Percentiles rank a stretch among this genome's conserved stretches.
Conservation (phyloP, 2,329 filamentous ascomycete species). For the Colletotrichum sp. region DNA sequence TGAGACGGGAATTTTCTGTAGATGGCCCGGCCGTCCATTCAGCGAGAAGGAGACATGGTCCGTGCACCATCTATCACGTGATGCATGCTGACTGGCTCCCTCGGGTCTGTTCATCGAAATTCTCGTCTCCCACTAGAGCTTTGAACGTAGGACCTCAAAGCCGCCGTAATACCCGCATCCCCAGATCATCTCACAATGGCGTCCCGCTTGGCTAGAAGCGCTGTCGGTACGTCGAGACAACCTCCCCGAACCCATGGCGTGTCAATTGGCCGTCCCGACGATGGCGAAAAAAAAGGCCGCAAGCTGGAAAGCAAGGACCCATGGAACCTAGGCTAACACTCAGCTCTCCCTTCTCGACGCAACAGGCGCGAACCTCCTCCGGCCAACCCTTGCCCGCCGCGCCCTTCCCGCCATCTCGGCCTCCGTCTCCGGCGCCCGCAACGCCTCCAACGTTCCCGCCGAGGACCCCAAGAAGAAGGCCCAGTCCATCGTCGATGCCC, state of each 20-base stretch:
- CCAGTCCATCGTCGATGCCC: slow-evolving; percentile 89
- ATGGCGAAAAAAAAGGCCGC: not conserved
- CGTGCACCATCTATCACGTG: slow-evolving; percentile 38
- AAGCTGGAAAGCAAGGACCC: not conserved
- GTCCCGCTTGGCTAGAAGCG: slow-evolving; percentile 95
- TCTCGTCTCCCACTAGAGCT: slow-evolving; percentile 52
- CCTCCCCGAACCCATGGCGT: slow-evolving; percentile 23
- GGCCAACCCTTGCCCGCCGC: slow-evolving; percentile 79
- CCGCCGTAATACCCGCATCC: slow-evolving; percentile 52
- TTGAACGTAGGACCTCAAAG: slow-evolving; percentile 46
- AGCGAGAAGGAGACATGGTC: not conserved
- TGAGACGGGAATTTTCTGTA: slow-evolving; percentile 7
- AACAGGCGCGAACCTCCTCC: slow-evolving; percentile 87
- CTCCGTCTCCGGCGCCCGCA: slow-evolving; percentile 69
- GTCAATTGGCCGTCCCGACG: slow-evolving; percentile 39
- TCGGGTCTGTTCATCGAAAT: slow-evolving; percentile 43
- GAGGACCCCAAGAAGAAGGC: slow-evolving; percentile 97
- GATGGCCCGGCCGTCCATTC: not conserved
- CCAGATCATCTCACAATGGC: slow-evolving; percentile 82
- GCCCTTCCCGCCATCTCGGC: slow-evolving; percentile 76
- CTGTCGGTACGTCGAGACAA: slow-evolving; percentile 76
- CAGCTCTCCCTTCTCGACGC: slow-evolving; percentile 25
- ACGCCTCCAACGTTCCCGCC: slow-evolving; percentile 77
- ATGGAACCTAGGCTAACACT: slow-evolving; percentile 19
- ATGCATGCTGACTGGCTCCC: slow-evolving; percentile 33